Conservation (phyloP, 805 yeast species). For the Kodamaea laetipori region DNA sequence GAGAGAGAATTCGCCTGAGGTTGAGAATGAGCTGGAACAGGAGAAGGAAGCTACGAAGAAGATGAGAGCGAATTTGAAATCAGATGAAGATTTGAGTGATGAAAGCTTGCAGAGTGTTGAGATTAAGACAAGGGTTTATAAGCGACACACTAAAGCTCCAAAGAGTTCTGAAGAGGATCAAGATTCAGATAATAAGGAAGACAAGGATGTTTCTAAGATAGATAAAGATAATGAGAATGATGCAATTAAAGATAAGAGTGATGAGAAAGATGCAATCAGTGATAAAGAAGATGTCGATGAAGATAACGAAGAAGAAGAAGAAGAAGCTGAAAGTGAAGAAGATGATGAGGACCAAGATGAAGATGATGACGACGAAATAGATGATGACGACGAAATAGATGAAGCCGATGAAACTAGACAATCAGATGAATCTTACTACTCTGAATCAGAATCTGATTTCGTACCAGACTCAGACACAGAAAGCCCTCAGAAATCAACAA, state of each 20-base stretch:
- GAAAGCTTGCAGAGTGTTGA: background rate
- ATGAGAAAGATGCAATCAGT: background rate
- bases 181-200: too few relatives aligned
- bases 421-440: slow-evolving; percentile 9
- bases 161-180: background rate
- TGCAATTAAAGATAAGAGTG: background rate
- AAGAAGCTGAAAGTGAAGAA: background rate
- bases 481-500: slow-evolving; percentile 1
- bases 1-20: background rate
- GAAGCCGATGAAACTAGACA: background rate
- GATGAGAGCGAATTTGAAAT: background rate
- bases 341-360: background rate
- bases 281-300: slow-evolving; percentile 1
- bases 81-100: background rate
- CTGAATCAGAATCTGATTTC: slow-evolving; percentile 10
- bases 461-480: slow-evolving; percentile 12
- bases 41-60: background rate
- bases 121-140: background rate
- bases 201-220: too few relatives aligned
- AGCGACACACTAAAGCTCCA: background rate
- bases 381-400: background rate
- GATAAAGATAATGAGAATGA: background rate
- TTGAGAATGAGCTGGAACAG: background rate
- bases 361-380: slow-evolving; percentile 3
- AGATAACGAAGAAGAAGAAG: slow-evolving; percentile 1